A percentile compares a stretch with the other conserved stretches of the same genome.
Evolutionary conservation across 352 stramenopile genomes (phyloP).

Genomic region (Discostella stelligera): DNA sequence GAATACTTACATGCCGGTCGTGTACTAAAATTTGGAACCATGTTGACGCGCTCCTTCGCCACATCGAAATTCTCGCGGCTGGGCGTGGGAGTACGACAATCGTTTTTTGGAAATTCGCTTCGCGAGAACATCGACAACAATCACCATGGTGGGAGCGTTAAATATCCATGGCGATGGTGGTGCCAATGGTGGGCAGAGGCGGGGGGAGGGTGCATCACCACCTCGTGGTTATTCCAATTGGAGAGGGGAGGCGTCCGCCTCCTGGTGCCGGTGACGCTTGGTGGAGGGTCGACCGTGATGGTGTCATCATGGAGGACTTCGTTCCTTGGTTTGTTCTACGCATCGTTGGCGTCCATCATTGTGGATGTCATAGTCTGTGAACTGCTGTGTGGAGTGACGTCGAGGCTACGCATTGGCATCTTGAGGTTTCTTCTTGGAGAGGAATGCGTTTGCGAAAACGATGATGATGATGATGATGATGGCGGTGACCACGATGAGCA

Average conservation of each 20-base stretch:
- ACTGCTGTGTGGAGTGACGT: slow-evolving; percentile 27
- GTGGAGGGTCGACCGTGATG: not conserved
- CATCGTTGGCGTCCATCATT: not conserved
- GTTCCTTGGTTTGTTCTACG: not conserved
- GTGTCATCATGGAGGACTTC: not conserved
- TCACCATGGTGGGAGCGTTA: not conserved
- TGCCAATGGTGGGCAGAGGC: too few species aligned
- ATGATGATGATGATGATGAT: too few species aligned
- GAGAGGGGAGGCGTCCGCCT: slow-evolving; percentile 30
- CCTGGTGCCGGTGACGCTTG: slow-evolving; percentile 26
- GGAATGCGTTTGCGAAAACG: not conserved
- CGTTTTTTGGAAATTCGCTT: slow-evolving; percentile 7
- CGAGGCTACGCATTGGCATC: slow-evolving; percentile 18
- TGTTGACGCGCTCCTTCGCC: slow-evolving; percentile 23
- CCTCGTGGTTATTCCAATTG: slow-evolving; percentile 36
- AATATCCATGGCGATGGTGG: not conserved
- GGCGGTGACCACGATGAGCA: not conserved
- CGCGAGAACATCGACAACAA: too few species aligned
- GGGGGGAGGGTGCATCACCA: not conserved
- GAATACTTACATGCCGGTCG: slow-evolving; percentile 26
- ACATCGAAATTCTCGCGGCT: slow-evolving; percentile 22
- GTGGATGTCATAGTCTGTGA: slow-evolving; percentile 31
- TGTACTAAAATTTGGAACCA: slow-evolving; percentile 25
- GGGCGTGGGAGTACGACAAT: slow-evolving; percentile 22
- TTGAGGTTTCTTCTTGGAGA: slow-evolving; percentile 30